Percentiles rank a stretch among this genome's conserved stretches.
phyloP scores from a whole-genome alignment of 345 rosid genomes.

The Euphorbia lathyris region DNA sequence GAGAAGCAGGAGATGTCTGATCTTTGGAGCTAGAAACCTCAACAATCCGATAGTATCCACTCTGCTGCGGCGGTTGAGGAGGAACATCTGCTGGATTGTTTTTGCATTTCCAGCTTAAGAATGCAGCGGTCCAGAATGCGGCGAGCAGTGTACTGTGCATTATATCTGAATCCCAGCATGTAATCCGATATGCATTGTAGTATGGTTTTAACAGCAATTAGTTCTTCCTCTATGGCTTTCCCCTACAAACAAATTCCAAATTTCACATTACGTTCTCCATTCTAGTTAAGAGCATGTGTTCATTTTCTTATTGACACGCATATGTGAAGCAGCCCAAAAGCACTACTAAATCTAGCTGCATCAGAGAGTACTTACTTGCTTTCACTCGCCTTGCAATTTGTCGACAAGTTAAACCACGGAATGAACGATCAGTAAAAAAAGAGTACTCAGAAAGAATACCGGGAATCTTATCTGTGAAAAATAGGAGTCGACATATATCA shows the following conservation, averaged over 20 bases:
- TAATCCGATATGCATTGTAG: constrained; percentile 21
- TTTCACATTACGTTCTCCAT: background rate
- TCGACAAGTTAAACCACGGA: too few relatives aligned
- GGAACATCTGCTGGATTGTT: too few relatives aligned
- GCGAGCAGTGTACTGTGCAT: background rate
- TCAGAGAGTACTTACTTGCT: background rate
- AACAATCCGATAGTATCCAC: too few relatives aligned
- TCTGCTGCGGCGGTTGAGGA: too few relatives aligned
- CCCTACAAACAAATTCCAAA: constrained; percentile 15
- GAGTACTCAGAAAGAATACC: constrained; percentile 23
- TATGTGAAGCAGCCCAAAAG: background rate
- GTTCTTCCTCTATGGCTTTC: constrained; percentile 10
- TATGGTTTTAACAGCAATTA: constrained; percentile 15
- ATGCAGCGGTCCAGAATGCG: constrained; percentile 1
- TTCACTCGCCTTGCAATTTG: too few relatives aligned
- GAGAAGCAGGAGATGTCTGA: too few relatives aligned
- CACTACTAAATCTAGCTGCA: background rate
- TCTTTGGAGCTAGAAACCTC: too few relatives aligned
- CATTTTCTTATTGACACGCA: too few relatives aligned
- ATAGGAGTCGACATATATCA: constrained; percentile 29
- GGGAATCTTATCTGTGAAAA: constrained; percentile 20
- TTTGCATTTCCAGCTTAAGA: background rate
- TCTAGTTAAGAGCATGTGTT: background rate
- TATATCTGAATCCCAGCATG: constrained; percentile 17
- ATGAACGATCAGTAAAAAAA: too few relatives aligned